Percentiles rank a stretch among this genome's conserved stretches.
Conservation (phyloP, 768 basidiomycete genomes). For the Suillus occidentalis region DNA sequence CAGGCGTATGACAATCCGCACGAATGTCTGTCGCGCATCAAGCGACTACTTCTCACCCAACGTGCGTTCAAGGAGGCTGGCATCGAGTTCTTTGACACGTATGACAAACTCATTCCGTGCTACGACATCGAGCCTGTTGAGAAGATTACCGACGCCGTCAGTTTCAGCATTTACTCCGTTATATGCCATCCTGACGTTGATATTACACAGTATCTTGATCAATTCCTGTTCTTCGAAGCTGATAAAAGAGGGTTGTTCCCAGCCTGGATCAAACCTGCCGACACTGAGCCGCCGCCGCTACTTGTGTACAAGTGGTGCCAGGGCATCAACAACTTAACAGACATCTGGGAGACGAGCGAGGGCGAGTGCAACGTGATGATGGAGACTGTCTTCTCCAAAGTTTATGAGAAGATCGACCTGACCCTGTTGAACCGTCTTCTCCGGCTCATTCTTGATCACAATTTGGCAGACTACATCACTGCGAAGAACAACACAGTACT, state of each 20-base stretch:
- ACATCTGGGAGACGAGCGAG: constrained; percentile 97
- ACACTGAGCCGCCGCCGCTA: constrained; percentile 94
- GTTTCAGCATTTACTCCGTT: constrained; percentile 25
- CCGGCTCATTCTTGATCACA: constrained; percentile 96
- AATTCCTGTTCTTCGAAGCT: constrained; percentile 98
- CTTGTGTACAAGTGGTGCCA: constrained; percentile 99
- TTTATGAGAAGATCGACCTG: constrained; percentile 98
- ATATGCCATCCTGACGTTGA: constrained; percentile 16
- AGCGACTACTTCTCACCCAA: constrained; percentile 93
- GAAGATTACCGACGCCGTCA: constrained; percentile 97
- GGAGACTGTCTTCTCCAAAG: constrained; percentile 97
- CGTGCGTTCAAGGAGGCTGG: constrained; percentile 98
- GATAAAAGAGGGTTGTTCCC: constrained; percentile 99
- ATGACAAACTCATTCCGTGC: constrained; percentile 97
- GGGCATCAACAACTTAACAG: constrained; percentile 97
- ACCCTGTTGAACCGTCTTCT: constrained; percentile 94
- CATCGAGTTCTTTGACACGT: constrained; percentile 96
- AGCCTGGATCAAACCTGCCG: constrained; percentile 98
- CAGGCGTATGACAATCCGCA: constrained; percentile 99
- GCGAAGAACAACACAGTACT: constrained; percentile 97
- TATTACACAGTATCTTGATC: constrained; percentile 80
- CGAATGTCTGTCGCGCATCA: constrained; percentile 97
- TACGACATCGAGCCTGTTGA: constrained; percentile 99
- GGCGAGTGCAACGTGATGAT: constrained; percentile 98
- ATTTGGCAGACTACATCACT: constrained; percentile 98